A percentile compares a stretch with the other conserved stretches of the same genome.
Evolutionary conservation across 2,329 filamentous ascomycete genomes (phyloP).

Genomic region (Pyricularia pennisetigena): DNA sequence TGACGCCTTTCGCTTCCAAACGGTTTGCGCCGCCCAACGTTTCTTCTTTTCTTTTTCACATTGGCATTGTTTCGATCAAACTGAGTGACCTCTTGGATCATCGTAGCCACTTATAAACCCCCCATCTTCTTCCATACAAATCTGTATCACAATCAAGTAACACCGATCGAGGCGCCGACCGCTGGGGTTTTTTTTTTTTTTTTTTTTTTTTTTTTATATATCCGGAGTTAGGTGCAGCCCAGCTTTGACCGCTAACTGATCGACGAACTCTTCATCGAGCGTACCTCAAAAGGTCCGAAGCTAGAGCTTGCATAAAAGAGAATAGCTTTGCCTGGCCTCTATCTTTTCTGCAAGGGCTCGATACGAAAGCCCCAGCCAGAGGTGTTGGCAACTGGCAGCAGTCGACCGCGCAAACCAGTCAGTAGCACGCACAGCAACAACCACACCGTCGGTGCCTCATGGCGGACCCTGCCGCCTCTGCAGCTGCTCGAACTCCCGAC

Average conservation of each 20-base stretch:
- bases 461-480: conserved; percentile 10
- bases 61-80: not conserved
- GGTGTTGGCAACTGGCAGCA: not conserved
- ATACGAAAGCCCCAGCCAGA: not conserved
- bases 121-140: not conserved
- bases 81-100: not conserved
- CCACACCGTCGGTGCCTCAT: conserved; percentile 10
- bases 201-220: too few species aligned
- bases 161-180: not conserved
- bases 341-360: not conserved
- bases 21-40: not conserved
- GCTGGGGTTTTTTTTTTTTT: too few species aligned
- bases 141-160: not conserved
- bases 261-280: not conserved
- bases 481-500: conserved; percentile 22
- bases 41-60: not conserved
- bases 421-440: not conserved
- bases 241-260: not conserved
- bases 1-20: not conserved
- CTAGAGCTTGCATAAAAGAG: not conserved
- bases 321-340: not conserved
- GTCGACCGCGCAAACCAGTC: not conserved
- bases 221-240: not conserved
- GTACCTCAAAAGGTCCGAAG: not conserved
- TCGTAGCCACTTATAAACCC: not conserved